A percentile compares a stretch with the other conserved stretches of the same genome.
phyloP scores from a whole-genome alignment of 2,329 filamentous ascomycete genomes.

The Fusarium sp. region DNA sequence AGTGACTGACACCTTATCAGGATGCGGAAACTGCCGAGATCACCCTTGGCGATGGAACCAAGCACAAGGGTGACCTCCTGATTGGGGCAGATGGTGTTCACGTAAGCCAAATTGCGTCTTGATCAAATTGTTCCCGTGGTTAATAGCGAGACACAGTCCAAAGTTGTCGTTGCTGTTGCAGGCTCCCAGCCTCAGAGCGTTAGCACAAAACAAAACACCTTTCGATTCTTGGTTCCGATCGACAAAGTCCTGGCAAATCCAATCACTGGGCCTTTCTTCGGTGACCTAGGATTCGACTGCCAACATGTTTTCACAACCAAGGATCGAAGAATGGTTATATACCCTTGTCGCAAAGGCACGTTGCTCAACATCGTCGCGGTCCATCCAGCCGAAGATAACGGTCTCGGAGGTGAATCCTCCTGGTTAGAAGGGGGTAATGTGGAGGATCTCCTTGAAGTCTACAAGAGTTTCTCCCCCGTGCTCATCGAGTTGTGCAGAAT shows the following conservation, averaged over 20 bases:
- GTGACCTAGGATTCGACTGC: conserved; percentile 6
- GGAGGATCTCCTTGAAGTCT: conserved; percentile 1
- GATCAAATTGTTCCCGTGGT: no score
- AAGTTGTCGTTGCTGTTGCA: conserved; percentile 4
- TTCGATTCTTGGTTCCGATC: conserved; percentile 13
- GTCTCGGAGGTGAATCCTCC: conserved; percentile 1
- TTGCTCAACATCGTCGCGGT: conserved; percentile 7
- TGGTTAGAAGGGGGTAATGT: conserved; percentile 5
- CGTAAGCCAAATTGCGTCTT: neutral
- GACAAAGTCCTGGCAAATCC: conserved; percentile 11
- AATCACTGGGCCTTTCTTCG: conserved; percentile 3
- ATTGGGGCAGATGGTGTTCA: conserved; percentile 20
- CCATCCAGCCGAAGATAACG: conserved; percentile 2
- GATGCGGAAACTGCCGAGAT: conserved; percentile 12
- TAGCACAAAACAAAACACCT: conserved; percentile 13
- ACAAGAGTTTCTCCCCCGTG: neutral
- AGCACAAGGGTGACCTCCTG: conserved; percentile 1
- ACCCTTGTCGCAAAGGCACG: neutral
- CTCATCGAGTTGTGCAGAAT: conserved; percentile 19
- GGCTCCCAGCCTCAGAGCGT: neutral
- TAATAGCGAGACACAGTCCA: neutral
- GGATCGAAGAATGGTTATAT: conserved; percentile 10
- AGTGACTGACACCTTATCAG: neutral
- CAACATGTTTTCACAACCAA: conserved; percentile 3
- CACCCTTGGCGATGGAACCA: neutral